Conservation (phyloP, 2,329 filamentous ascomycete genomes). For the Penicillium sp. region DNA sequence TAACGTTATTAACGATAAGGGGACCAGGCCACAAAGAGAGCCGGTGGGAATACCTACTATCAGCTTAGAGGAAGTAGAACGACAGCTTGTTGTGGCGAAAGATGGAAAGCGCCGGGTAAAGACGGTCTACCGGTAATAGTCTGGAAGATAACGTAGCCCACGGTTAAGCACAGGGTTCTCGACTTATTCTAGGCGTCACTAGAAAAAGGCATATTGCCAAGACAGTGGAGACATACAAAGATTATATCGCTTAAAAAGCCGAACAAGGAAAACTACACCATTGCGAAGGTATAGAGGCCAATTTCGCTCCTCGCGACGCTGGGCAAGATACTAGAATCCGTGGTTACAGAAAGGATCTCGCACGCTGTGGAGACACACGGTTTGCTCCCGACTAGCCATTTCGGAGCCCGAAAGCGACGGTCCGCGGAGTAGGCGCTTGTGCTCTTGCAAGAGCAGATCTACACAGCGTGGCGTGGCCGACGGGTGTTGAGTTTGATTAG, state of each 20-base stretch:
- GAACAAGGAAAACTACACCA: constrained; percentile 20
- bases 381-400: constrained; percentile 8
- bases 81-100: constrained; percentile 9
- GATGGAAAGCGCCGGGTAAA: constrained; percentile 15
- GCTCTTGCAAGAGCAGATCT: constrained; percentile 27
- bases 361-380: constrained; percentile 28
- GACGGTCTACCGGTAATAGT: constrained; percentile 20
- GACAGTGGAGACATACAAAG: constrained; percentile 19
- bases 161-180: constrained; percentile 20
- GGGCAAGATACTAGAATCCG: constrained; percentile 30
- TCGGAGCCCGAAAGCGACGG: constrained; percentile 35
- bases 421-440: constrained; percentile 36
- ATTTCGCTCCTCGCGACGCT: constrained; percentile 28
- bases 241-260: constrained; percentile 24
- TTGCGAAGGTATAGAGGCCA: constrained; percentile 21
- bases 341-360: constrained; percentile 31
- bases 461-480: constrained; percentile 26
- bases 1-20: constrained; percentile 15
- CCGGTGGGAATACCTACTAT: constrained; percentile 10
- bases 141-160: constrained; percentile 25
- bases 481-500: constrained; percentile 22
- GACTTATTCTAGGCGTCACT: constrained; percentile 20
- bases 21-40: constrained; percentile 12
- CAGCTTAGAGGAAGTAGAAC: constrained; percentile 23
- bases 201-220: constrained; percentile 12